These are phyloP conservation scores for Phaeosphaeriaceae sp. DNA, from an alignment of 2,329 filamentous ascomycete genomes.

Conservation along the genomic window DNA sequence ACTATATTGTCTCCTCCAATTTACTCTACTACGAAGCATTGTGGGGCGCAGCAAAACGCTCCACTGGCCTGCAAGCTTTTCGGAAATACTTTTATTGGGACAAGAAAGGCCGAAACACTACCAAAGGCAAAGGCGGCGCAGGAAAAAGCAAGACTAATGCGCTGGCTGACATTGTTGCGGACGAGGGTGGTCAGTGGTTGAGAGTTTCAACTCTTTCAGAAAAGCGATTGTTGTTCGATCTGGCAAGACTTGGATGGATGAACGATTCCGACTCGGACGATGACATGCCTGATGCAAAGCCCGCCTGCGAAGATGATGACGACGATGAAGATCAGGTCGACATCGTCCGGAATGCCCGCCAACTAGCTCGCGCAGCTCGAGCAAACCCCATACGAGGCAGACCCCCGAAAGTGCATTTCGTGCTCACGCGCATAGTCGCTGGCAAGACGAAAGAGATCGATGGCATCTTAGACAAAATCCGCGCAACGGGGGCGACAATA, in stretches of 20 bases:
- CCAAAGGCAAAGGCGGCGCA: conserved; percentile 44
- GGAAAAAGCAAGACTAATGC: conserved; percentile 59
- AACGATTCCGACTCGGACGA: conserved; percentile 58
- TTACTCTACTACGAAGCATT: conserved; percentile 70
- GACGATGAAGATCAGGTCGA: conserved; percentile 63
- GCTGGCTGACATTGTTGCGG: conserved; percentile 70
- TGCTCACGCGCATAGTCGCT: conserved; percentile 66
- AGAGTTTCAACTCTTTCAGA: conserved; percentile 73
- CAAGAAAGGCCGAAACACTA: conserved; percentile 28
- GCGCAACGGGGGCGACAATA: conserved; percentile 55
- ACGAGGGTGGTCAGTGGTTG: conserved; percentile 71
- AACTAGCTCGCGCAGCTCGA: conserved; percentile 65
- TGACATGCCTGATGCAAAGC: conserved; percentile 38
- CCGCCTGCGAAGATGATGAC: conserved; percentile 47
- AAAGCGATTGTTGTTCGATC: conserved; percentile 70
- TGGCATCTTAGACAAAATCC: conserved; percentile 63
- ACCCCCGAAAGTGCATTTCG: conserved; percentile 66
- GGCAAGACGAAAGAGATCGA: conserved; percentile 64
- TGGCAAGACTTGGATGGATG: conserved; percentile 71
- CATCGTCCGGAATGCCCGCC: conserved; percentile 66
- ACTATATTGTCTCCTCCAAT: conserved; percentile 71
- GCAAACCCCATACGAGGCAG: conserved; percentile 66
- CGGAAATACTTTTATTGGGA: conserved; percentile 49
- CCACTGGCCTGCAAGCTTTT: conserved; percentile 64
- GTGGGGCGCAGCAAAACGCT: conserved; percentile 69